Base-by-base conservation (phyloP, 176 grass and related monocot genomes). In the Thinopyrum elongatum region DNA sequence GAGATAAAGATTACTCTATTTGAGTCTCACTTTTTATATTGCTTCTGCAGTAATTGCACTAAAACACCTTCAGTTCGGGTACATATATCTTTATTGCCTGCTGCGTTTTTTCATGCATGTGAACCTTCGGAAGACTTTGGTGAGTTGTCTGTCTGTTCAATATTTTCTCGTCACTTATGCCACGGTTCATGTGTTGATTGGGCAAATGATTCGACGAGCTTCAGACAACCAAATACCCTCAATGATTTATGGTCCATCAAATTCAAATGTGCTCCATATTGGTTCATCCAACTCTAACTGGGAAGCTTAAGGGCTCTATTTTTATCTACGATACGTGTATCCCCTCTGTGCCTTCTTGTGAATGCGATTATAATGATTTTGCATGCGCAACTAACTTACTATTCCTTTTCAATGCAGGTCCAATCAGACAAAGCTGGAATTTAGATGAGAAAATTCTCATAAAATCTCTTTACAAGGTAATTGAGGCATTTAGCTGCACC, bases 401-500 rank as follows among this genome's bases (percentile, higher is more conserved):
- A 65, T 19, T 82, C 29, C 39, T 77, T 31, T 83, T 79, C 31
- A 83, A 83, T 87, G 26, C 34, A 86, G 80, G 42, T 27, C 7
- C 3, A 15, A 2, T 33, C 19, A 23, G 3, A 33, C 74, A 28
- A 73, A 80, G 31, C 75, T 94, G 88, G 92, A 89, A 71, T 74
- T 80, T 98, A 66, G 88, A 92, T 80, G 90, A 90, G 70, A 88
- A 89, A 88, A 35, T 87, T 83, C 84, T 98, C 35, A 84, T 98
- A 38, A 79, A 83, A 34, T 88, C 88, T 75, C 82, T 98, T 70
- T 90, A 95, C 82, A 94, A 94, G 92, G 97, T 98, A 95, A 80
- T 84, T 81, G 60, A 62, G 38, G n/a, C 72, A 83, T 23, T 36
- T 59, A 85, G 22, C 31, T 67, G 35, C 63, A 57, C 82, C 27